These are phyloP conservation scores for Claviceps monticola DNA, from an alignment of 2,329 filamentous ascomycete genomes.

Conservation along the genomic window DNA sequence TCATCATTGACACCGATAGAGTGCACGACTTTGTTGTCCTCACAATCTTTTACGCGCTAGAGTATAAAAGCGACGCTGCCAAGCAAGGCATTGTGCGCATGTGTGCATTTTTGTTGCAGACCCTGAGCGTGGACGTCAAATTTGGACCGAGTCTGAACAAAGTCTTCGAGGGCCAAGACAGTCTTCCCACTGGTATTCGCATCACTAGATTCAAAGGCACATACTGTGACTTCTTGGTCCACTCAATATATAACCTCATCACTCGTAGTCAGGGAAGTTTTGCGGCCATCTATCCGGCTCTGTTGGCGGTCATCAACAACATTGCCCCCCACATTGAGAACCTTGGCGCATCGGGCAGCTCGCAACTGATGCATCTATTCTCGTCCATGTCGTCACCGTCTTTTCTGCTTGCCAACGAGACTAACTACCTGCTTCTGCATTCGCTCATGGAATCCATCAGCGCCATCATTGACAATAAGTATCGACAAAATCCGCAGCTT, in stretches of 20 bases:
- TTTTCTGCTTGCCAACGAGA: constrained; percentile 84
- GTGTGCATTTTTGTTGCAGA: constrained; percentile 95
- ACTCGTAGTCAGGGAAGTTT: constrained; percentile 82
- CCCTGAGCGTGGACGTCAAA: constrained; percentile 79
- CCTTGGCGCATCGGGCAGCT: constrained; percentile 59
- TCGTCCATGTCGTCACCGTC: constrained; percentile 86
- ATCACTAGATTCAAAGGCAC: constrained; percentile 75
- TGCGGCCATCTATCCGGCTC: constrained; percentile 79
- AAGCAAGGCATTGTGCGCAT: constrained; percentile 90
- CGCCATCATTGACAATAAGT: constrained; percentile 80
- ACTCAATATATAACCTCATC: constrained; percentile 87
- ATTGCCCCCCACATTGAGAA: constrained; percentile 73
- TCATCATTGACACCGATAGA: constrained; percentile 90
- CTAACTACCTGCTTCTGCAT: constrained; percentile 67
- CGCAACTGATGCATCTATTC: constrained; percentile 77
- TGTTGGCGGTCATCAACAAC: constrained; percentile 88
- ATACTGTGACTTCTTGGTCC: constrained; percentile 88
- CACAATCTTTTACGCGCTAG: constrained; percentile 82
- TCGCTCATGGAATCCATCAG: constrained; percentile 83
- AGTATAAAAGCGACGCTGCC: constrained; percentile 71
- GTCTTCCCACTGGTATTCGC: constrained; percentile 66
- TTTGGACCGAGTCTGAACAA: constrained; percentile 88
- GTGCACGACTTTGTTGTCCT: constrained; percentile 88
- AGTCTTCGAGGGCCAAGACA: constrained; percentile 76
- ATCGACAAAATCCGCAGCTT: constrained; percentile 65